Base-by-base conservation (phyloP, 1,284 basidiomycete species). In the Moesziomyces sp. region DNA sequence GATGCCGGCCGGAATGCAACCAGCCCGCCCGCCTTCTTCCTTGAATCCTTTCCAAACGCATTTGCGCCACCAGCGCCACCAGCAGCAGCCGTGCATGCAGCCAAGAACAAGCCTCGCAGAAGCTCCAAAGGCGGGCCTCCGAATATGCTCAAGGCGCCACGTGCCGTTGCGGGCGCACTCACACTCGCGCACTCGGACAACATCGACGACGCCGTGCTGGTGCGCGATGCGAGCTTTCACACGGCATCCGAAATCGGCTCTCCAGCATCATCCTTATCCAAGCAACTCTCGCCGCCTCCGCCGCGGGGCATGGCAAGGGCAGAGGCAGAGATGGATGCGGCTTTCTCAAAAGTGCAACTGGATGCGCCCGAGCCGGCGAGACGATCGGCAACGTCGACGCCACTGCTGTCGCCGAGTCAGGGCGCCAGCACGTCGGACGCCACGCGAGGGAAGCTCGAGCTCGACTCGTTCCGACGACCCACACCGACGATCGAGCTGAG, bases 41-140 rank as follows among this genome's bases (percentile, higher is more conserved):
- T 67, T 35, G 60, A 78, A 23, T 77, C 74, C 1, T 78, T 77
- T 35, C 76, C 76, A 18, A 50, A 71, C 28, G 59, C 65, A 2
- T 49, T 55, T 16, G 8, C 46, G 3, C 34, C 44, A 6, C 24
- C 24, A 14, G 35, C 43, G 14, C 57, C 48, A 2, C 35, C 47
- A 7, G 23, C 38, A 6, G 6, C 51, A 0, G 42, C 48, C 6
- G 45, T 55, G 18, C 40, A 60, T 9, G 14, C 40, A 13, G 45
- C 35, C n/a, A 52, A 40, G 30, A 53, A 58, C 23, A 53, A 57
- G 44, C 64, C 52, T 23, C 48, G 48, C 3, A 46, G 52, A 24
- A 30, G 56, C 14, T 65, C 59, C 13, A 38, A 30, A 48, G 55
- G 46, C 10, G 49, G 48, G 8, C 53, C 55, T 4, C 58, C 56